Base-by-base conservation (phyloP, 306 rosid species). In the Sechiopsis laciniata region DNA sequence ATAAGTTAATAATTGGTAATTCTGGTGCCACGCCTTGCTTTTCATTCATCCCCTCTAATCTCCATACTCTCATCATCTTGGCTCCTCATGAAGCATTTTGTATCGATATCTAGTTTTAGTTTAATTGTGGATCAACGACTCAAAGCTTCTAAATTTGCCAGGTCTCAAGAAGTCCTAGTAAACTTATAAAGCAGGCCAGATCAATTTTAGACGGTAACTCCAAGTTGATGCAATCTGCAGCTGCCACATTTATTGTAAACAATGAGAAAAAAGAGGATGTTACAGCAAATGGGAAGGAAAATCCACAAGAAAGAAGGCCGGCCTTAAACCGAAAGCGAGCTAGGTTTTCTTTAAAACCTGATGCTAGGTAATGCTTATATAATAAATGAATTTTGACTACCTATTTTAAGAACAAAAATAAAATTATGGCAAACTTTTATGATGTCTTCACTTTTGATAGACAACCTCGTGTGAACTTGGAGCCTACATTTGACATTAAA, bases 271-370 rank as follows among this genome's bases (percentile, higher is more conserved):
- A 77, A 26, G 80, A 57, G 75, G 72, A 6, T 68, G 61, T 67
- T 76, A 40, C 78, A 21, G 77, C 21, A 37, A 82, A 75, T 74
- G 81, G n/a, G 74, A 73, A 66, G n/a, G 89, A 87, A n/a, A 68
- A 77, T 71, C 83, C 71, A 19, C 96, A 81, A 72, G 82, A 82
- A 60, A 83, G 85, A 74, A 85, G 99, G 71, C 95, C 87, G 0
- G 99, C 77, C 37, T 82, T 94, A 73, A 92, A 84, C 79, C 92
- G 77, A 73, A 86, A 91, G 78, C 88, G 84, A n/a, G 85, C 88
- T 10, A 88, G 83, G 55, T 94, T 94, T 77, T 84, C 88, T 67
- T 45, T 88, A 35, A 89, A 81, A 69, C 90, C 91, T 20, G 75
- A 81, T 79, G 72, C 51, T 29, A 81, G 78, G 99, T 91, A 82